A percentile compares a stretch with the other conserved stretches of the same genome.
phyloP scores from a whole-genome alignment of 441 rosid genomes.

The Mallotus japonicus region DNA sequence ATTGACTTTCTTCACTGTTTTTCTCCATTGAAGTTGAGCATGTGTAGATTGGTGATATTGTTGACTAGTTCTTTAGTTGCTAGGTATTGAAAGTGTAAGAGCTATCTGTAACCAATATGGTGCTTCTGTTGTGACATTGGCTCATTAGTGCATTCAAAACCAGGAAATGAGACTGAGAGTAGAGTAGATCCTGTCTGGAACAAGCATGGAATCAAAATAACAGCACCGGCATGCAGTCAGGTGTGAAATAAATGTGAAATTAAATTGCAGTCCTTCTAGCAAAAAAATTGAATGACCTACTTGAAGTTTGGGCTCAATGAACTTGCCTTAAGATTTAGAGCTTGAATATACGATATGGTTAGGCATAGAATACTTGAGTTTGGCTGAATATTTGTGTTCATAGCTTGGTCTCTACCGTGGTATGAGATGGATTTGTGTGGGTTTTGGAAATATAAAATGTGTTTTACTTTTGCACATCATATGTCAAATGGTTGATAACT shows the following conservation, averaged over 20 bases:
- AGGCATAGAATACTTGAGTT: neutral
- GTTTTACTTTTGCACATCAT: too few relatives aligned
- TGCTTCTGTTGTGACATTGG: neutral
- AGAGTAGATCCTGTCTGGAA: too few relatives aligned
- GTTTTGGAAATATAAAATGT: neutral
- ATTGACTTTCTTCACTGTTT: too few relatives aligned
- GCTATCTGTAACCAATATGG: neutral
- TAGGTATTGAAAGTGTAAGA: neutral
- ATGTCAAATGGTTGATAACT: neutral
- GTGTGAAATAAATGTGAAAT: neutral
- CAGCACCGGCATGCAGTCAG: neutral
- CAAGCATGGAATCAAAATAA: slow-evolving; percentile 1
- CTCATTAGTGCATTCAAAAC: neutral
- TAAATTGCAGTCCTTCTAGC: too few relatives aligned
- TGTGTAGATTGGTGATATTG: neutral
- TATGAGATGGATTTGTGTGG: neutral
- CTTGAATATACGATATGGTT: neutral
- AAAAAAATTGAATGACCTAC: neutral
- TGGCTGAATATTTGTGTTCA: neutral
- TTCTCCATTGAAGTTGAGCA: neutral
- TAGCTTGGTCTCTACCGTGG: neutral
- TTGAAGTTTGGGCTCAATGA: neutral
- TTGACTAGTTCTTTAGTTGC: neutral
- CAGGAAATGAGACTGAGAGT: neutral
- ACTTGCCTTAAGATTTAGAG: slow-evolving; percentile 1